Evolutionary conservation across 2,329 filamentous ascomycete genomes (phyloP), one percentile per base, ranked within the genome.

Genomic region (Phialemoniopsis sp.): DNA sequence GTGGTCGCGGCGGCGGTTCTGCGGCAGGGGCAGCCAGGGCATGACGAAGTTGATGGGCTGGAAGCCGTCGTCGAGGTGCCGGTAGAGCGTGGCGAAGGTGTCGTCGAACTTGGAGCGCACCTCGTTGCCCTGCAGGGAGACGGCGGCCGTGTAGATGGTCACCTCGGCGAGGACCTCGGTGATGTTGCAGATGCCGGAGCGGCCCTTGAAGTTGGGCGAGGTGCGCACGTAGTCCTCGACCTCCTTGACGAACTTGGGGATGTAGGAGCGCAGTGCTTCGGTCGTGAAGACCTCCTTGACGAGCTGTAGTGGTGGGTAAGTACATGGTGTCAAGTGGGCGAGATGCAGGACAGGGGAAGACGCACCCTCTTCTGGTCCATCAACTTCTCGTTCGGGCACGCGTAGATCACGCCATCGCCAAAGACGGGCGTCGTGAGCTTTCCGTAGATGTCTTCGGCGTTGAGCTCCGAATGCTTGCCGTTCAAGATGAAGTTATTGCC

Each of bases 291-390:
- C 85, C 52, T 85, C 80, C 63, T 90, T 90, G 80, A 89, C 86
- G 56, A 90, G 89, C 83, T 78, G 44, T 10, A 37, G 44, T 16
- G 34, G 21, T 26, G 13, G 13, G 12, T 33, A 41, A 59, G 37
- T 54, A 49, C 34, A 16, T n/a, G n/a, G n/a, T n/a, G n/a, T n/a
- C n/a, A 34, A 29, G 14, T 3, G 12, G 13, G 8, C 7, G 21
- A 13, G n/a, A 9, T n/a, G n/a, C 9, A 30, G 16, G 39, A 38
- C 26, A 29, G 18, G 8, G 32, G 40, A 12, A 21, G 8, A 14
- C 65, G 46, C 60, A 89, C 87, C 80, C 91, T 93, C 73, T 95
- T 95, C 72, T 95, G 89, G 68, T 95, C 89, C 89, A 95, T 94
- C 57, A 95, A 77, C 67, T 94, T 94, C 42, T 87, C 74, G 60